Evolutionary conservation across 139 green algal genomes (phyloP).

Genomic region (Chlamydomonas sphaeroides): DNA sequence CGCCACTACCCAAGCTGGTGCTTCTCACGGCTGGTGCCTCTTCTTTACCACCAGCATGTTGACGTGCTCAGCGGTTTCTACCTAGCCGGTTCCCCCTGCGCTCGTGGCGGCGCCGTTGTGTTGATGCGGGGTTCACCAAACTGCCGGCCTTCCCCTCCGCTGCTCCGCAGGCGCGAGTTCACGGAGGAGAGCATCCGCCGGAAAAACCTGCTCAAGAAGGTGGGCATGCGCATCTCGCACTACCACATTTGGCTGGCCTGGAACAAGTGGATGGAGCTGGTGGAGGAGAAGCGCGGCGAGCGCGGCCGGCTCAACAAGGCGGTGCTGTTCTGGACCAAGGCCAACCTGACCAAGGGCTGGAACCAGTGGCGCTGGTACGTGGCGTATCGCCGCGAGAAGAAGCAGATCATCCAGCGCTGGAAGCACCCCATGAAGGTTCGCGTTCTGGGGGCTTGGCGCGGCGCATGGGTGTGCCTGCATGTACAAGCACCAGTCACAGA

Average conservation of each 20-base stretch:
- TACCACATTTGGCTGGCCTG: slow-evolving; percentile 55
- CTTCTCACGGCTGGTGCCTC: too few species aligned
- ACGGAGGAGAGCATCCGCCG: slow-evolving; percentile 16
- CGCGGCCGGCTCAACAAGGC: slow-evolving; percentile 18
- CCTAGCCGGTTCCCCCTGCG: too few species aligned
- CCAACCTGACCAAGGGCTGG: slow-evolving; percentile 51
- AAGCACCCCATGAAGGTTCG: slow-evolving; percentile 64
- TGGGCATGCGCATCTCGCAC: slow-evolving; percentile 50
- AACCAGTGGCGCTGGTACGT: slow-evolving; percentile 49
- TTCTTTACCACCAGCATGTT: too few species aligned
- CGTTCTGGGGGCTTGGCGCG: background rate
- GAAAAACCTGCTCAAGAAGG: slow-evolving; percentile 54
- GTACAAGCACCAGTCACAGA: too few species aligned
- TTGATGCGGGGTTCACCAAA: too few species aligned
- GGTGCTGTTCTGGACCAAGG: slow-evolving; percentile 42
- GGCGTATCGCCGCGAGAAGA: slow-evolving; percentile 40
- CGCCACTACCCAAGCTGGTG: too few species aligned
- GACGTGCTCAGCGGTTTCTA: too few species aligned
- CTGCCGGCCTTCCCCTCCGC: too few species aligned
- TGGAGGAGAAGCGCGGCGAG: slow-evolving; percentile 40
- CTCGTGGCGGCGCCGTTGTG: too few species aligned
- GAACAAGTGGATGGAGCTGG: slow-evolving; percentile 59
- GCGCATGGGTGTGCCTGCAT: too few species aligned
- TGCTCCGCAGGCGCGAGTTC: background rate
- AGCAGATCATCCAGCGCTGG: slow-evolving; percentile 60